These are phyloP conservation scores for Escovopsis weberi DNA, from an alignment of 2,329 filamentous ascomycete genomes.

Conservation along the genomic window DNA sequence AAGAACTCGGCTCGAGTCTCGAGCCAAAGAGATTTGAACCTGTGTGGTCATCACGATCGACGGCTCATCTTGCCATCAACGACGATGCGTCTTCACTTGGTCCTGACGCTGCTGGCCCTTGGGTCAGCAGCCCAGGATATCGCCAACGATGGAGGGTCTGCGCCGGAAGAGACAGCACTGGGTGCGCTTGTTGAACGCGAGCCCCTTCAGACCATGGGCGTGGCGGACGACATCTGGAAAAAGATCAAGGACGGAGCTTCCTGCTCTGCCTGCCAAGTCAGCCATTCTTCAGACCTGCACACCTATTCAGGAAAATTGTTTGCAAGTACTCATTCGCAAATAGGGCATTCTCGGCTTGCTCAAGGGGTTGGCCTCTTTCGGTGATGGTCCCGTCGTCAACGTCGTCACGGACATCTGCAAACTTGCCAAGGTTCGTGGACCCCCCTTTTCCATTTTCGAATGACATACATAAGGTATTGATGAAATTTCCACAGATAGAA, in stretches of 20 bases:
- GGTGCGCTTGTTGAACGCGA: slow-evolving; percentile 2
- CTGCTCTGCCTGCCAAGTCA: slow-evolving; percentile 14
- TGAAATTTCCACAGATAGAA: slow-evolving; percentile 21
- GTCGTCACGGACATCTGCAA: slow-evolving; percentile 19
- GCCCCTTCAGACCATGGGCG: slow-evolving; percentile 3
- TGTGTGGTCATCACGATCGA: too few species aligned
- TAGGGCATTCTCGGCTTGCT: slow-evolving; percentile 19
- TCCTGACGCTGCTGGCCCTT: slow-evolving; percentile 8
- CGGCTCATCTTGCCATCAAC: too few species aligned
- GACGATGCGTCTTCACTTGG: slow-evolving; percentile 7
- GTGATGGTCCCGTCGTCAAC: slow-evolving; percentile 25
- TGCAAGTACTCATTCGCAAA: too few species aligned
- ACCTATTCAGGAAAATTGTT: too few species aligned
- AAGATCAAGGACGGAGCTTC: slow-evolving; percentile 11
- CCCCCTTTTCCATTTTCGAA: not conserved
- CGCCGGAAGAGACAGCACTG: slow-evolving; percentile 2
- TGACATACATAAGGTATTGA: too few species aligned
- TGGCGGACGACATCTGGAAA: slow-evolving; percentile 12
- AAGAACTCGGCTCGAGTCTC: too few species aligned
- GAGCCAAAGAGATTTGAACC: too few species aligned
- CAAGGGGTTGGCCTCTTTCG: slow-evolving; percentile 27
- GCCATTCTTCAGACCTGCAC: not conserved
- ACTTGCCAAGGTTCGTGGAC: slow-evolving; percentile 13
- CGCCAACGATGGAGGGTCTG: not conserved
- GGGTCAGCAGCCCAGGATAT: slow-evolving; percentile 3